Conservation (phyloP, 257 asterid genomes). For the Solanum chmielewskii region DNA sequence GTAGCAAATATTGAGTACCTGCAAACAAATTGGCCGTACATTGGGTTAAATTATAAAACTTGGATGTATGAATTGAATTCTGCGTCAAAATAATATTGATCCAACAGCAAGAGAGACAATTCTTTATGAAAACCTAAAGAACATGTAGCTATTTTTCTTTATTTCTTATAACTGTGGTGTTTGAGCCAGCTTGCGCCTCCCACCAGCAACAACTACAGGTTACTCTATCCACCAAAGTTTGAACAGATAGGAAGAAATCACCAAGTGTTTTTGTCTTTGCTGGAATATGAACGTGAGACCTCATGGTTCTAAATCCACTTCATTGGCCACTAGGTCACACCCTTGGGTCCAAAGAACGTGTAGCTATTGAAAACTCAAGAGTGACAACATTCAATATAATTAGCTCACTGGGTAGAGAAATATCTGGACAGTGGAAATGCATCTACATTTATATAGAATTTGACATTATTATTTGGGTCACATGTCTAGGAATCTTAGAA, state of each 20-base stretch:
- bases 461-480: background rate
- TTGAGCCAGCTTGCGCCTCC: background rate
- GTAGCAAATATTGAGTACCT: conserved; percentile 94
- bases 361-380: background rate
- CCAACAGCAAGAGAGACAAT: background rate
- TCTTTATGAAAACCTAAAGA: background rate
- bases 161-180: background rate
- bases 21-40: background rate
- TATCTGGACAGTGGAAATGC: background rate
- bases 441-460: background rate
- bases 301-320: background rate
- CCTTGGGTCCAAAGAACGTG: background rate
- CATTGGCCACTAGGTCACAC: background rate
- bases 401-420: background rate
- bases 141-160: background rate
- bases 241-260: background rate
- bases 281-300: background rate
- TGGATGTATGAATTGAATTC: background rate
- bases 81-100: background rate
- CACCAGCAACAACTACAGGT: background rate
- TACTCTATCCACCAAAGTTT: background rate
- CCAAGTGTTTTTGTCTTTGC: too few relatives aligned
- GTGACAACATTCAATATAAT: background rate
- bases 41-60: background rate
- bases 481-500: background rate